A percentile compares a stretch with the other conserved stretches of the same genome.
Conservation (phyloP, 257 asterid genomes). For the Cynanchum wilfordii region DNA sequence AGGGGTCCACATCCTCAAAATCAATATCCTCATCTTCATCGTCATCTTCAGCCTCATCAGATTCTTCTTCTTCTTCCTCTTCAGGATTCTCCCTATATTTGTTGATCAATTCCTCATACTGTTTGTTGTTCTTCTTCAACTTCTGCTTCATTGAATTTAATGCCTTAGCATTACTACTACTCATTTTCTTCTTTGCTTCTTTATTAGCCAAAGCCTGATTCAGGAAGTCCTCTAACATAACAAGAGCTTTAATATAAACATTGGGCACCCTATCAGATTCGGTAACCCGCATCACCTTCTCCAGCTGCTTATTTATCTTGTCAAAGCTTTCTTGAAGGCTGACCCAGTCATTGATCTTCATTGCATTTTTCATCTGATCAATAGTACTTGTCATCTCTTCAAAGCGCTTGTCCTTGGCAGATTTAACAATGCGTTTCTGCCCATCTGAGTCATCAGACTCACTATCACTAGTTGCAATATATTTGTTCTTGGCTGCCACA, state of each 20-base stretch:
- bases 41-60: constrained; percentile 60
- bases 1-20: constrained; percentile 38
- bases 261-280: constrained; percentile 70
- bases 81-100: constrained; percentile 82
- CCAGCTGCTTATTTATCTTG: constrained; percentile 90
- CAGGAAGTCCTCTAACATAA: constrained; percentile 78
- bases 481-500: constrained; percentile 32
- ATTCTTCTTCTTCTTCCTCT: constrained; percentile 66
- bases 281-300: constrained; percentile 75
- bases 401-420: constrained; percentile 74
- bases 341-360: constrained; percentile 94
- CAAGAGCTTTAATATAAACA: constrained; percentile 84
- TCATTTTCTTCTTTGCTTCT: constrained; percentile 98
- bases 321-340: constrained; percentile 92
- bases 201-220: constrained; percentile 76
- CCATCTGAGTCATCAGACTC: constrained; percentile 69
- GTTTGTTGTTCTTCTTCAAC: constrained; percentile 80
- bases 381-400: constrained; percentile 80
- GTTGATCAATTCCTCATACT: constrained; percentile 68
- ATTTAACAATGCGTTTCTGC: constrained; percentile 68
- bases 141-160: constrained; percentile 92
- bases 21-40: constrained; percentile 55
- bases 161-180: constrained; percentile 91
- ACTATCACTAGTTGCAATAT: constrained; percentile 36
- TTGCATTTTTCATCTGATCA: constrained; percentile 93